Evolutionary conservation across 495 filamentous ascomycete genomes (phyloP).

Genomic region (Schizothecium vesticola): DNA sequence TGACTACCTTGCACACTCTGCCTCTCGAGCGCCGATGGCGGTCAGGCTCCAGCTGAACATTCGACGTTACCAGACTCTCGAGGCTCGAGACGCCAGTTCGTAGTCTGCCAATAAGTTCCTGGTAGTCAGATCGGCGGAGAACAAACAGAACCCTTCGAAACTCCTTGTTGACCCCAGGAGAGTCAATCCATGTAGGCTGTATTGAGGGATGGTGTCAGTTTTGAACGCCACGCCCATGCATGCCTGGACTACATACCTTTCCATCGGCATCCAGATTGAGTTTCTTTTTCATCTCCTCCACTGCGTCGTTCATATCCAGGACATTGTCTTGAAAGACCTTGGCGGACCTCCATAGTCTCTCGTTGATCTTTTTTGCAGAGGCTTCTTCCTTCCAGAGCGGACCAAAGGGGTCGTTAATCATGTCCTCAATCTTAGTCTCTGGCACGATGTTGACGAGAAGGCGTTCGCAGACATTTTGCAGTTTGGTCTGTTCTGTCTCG

Average conservation of each 20-base stretch:
- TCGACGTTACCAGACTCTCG: constrained; percentile 28
- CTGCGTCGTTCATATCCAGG: constrained; percentile 16
- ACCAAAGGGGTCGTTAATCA: constrained; percentile 25
- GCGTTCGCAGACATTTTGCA: constrained; percentile 32
- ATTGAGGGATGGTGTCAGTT: neutral
- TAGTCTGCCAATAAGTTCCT: constrained; percentile 26
- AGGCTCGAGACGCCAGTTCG: constrained; percentile 30
- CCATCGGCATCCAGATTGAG: constrained; percentile 15
- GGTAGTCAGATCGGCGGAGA: constrained; percentile 23
- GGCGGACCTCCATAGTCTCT: constrained; percentile 16
- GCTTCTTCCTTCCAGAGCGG: constrained; percentile 15
- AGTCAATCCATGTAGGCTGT: constrained; percentile 2
- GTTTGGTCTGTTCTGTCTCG: constrained; percentile 27
- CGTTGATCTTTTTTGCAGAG: constrained; percentile 13
- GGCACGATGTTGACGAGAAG: constrained; percentile 25
- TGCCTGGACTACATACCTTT: constrained; percentile 4
- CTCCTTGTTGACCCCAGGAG: constrained; percentile 6
- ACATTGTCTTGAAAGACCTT: constrained; percentile 18
- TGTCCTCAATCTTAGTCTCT: constrained; percentile 16
- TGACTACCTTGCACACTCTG: constrained; percentile 23
- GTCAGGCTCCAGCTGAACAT: constrained; percentile 28
- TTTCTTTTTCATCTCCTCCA: constrained; percentile 18
- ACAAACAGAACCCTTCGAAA: constrained; percentile 29
- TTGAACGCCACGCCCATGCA: neutral
- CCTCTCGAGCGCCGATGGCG: constrained; percentile 17